Evolutionary conservation across 1,284 basidiomycete genomes (phyloP).

Genomic region (Sporisorium iseilematis-ciliati): DNA sequence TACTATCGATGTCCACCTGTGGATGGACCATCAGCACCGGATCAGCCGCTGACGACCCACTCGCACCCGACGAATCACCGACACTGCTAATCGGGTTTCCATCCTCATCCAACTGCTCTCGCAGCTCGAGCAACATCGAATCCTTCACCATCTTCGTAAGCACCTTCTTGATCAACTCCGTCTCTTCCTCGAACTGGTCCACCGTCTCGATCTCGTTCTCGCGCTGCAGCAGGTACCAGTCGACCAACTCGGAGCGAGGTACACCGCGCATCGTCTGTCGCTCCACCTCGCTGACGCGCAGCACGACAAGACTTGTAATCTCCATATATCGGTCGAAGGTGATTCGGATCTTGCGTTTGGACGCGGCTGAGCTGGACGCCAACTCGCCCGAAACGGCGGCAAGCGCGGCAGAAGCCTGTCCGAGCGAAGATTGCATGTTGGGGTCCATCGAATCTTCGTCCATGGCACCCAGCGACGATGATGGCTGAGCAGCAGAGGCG

Average conservation of each 20-base stretch:
- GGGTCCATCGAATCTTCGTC: slow-evolving; percentile 74
- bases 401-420: slow-evolving; percentile 65
- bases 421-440: slow-evolving; percentile 73
- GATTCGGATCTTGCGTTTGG: slow-evolving; percentile 79
- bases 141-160: slow-evolving; percentile 89
- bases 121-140: slow-evolving; percentile 65
- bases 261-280: slow-evolving; percentile 81
- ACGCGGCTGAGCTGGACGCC: slow-evolving; percentile 27
- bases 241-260: slow-evolving; percentile 82
- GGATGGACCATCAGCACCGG: slow-evolving; percentile 62
- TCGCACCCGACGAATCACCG: slow-evolving; percentile 22
- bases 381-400: slow-evolving; percentile 45
- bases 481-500: slow-evolving; percentile 21
- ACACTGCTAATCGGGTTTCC: slow-evolving; percentile 41
- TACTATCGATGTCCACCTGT: slow-evolving; percentile 61
- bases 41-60: slow-evolving; percentile 33
- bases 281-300: slow-evolving; percentile 85
- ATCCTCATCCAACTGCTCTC: slow-evolving; percentile 49
- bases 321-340: slow-evolving; percentile 94
- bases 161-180: slow-evolving; percentile 89
- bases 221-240: slow-evolving; percentile 90
- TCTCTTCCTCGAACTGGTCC: slow-evolving; percentile 92
- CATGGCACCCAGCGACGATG: slow-evolving; percentile 46
- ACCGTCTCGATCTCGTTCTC: slow-evolving; percentile 86
- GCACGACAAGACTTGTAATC: slow-evolving; percentile 86